Conservation (phyloP, 306 rosid species). For the Inga oerstediana region DNA sequence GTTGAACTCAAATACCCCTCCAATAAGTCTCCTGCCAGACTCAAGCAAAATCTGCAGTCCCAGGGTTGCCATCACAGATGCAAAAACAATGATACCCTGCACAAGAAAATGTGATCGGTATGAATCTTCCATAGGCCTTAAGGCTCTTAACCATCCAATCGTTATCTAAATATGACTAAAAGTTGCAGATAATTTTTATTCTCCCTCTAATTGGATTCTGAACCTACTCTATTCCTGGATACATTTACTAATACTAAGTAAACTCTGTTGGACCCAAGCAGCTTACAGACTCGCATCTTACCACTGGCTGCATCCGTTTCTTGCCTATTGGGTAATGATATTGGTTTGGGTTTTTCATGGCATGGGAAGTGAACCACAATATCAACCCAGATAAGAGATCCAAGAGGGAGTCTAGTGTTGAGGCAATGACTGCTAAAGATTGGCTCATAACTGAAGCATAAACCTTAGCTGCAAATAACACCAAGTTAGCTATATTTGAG, state of each 20-base stretch:
- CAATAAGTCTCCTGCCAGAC: conserved; percentile 51
- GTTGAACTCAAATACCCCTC: conserved; percentile 39
- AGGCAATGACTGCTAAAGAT: conserved; percentile 83
- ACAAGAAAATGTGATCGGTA: conserved; percentile 29
- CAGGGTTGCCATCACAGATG: conserved; percentile 86
- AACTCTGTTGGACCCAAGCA: background rate
- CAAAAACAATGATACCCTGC: conserved; percentile 90
- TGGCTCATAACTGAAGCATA: conserved; percentile 70
- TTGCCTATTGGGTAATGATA: conserved; percentile 84
- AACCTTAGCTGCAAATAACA: conserved; percentile 73
- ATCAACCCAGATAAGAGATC: conserved; percentile 89
- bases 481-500: conserved; percentile 64
- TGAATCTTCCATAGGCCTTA: background rate
- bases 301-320: conserved; percentile 92
- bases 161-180: background rate
- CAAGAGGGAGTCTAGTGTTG: conserved; percentile 82
- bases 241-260: background rate
- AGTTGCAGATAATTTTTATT: background rate
- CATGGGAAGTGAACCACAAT: conserved; percentile 73
- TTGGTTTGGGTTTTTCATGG: conserved; percentile 74
- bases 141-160: background rate
- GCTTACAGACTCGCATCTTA: conserved; percentile 27
- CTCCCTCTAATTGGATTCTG: background rate
- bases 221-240: background rate
- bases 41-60: conserved; percentile 81